phyloP scores from a whole-genome alignment of 768 basidiomycete genomes.

The Phanerodontia chrysosporium region DNA sequence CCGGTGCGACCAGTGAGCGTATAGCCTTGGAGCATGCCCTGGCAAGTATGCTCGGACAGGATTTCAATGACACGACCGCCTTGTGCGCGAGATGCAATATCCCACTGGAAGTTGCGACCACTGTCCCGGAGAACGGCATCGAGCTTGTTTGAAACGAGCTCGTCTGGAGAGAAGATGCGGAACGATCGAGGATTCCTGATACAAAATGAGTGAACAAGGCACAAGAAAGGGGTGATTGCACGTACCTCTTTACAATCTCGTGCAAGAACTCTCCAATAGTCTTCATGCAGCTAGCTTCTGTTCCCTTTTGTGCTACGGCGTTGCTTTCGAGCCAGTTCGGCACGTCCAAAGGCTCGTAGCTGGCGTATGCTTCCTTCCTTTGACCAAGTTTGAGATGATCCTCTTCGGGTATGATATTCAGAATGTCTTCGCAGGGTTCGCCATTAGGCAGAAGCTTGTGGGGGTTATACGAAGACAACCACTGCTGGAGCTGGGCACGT shows the following conservation, averaged over 20 bases:
- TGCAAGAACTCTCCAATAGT: constrained; percentile 53
- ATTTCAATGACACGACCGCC: constrained; percentile 88
- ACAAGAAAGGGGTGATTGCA: background rate
- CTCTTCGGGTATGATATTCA: constrained; percentile 53
- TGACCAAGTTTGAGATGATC: constrained; percentile 60
- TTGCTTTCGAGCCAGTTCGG: constrained; percentile 62
- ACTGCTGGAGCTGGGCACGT: constrained; percentile 57
- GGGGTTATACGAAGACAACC: constrained; percentile 73
- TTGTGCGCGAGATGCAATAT: constrained; percentile 55
- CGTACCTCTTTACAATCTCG: constrained; percentile 52
- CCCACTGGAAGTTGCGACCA: constrained; percentile 84
- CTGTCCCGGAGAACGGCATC: constrained; percentile 70
- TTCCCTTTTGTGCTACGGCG: constrained; percentile 39
- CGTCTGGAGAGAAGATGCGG: constrained; percentile 90
- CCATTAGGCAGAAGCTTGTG: constrained; percentile 64
- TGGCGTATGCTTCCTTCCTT: constrained; percentile 62
- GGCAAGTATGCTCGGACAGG: constrained; percentile 83
- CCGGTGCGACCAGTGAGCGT: constrained; percentile 84
- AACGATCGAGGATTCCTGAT: constrained; percentile 69
- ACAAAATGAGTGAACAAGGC: background rate
- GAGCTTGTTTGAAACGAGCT: constrained; percentile 84
- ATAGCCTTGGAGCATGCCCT: constrained; percentile 91
- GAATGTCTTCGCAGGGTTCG: constrained; percentile 48
- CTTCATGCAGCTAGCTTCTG: constrained; percentile 77
- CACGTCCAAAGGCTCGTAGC: constrained; percentile 54